Evolutionary conservation across 2,329 filamentous ascomycete genomes (phyloP), one percentile per base, ranked within the genome.

Genomic region (Parasarocladium wereldwijsianum): DNA sequence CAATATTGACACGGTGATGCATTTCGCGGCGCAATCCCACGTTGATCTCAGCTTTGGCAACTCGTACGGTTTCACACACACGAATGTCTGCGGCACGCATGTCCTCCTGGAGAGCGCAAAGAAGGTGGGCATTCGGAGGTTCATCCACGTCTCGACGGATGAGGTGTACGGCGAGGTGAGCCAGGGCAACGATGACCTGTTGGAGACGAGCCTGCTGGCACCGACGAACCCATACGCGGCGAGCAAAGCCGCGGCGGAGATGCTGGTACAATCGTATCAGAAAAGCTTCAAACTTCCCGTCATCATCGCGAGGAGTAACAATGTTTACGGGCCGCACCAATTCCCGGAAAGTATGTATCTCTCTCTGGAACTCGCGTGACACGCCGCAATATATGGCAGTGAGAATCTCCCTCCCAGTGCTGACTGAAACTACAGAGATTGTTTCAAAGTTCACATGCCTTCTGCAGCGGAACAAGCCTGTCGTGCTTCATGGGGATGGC

Each of bases 11-110:
- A 84, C 79, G 31, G 66, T 90, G 36, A 73, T 87, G 50, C 81
- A 87, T 51, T 85, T 90, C 44, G 82, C 82, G 3, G 82, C 82
- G n/a, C 77, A 85, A 54, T 83, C 78, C 6, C 81, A 87, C 46
- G 82, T 90, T 29, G 80, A 87, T 43, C 54, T 84, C 42, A 83
- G 76, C 46, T 90, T 90, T 44, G 77, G 77, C 29, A 84, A 87
- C 54, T 83, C 79, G 8, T 83, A 83, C 49, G 67, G 72, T 31
- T 87, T 87, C 53, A 86, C 79, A 0, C 73, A 76, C 41, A 85
- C 76, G 34, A 90, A 87, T 41, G 81, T 86, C 10, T 77, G 81
- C 39, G 82, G 81, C 25, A 87, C 82, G n/a, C 80, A 87, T 49
- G 77, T 84, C 21, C 63, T 87, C 34, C 59, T 87, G 7, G 82